phyloP scores from a whole-genome alignment of 2,329 filamentous ascomycete genomes.

The Scytalidium lignicola region DNA sequence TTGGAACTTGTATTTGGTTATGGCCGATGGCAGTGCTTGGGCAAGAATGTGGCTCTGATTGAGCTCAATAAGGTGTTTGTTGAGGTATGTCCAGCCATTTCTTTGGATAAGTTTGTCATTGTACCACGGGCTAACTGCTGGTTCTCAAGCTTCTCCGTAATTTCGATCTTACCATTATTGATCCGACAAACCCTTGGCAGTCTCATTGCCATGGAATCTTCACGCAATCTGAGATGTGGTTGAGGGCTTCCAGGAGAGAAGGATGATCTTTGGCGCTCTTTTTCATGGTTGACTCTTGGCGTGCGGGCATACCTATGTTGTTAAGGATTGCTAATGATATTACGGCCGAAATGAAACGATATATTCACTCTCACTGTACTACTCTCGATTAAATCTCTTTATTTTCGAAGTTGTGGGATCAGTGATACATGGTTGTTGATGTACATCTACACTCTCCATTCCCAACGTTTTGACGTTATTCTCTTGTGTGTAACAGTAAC shows the following conservation, averaged over 20 bases:
- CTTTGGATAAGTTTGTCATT: background rate
- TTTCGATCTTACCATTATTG: conserved; percentile 12
- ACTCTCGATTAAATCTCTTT: too few relatives aligned
- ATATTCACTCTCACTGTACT: too few relatives aligned
- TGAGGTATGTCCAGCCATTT: conserved; percentile 32
- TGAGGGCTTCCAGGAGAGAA: background rate
- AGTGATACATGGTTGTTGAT: too few relatives aligned
- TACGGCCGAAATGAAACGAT: too few relatives aligned
- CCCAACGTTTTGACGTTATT: too few relatives aligned
- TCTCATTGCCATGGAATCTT: conserved; percentile 1
- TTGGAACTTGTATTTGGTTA: conserved; percentile 40
- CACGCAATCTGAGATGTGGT: conserved; percentile 4
- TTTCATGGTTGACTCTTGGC: background rate
- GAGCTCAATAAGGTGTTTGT: conserved; percentile 44
- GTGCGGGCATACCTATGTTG: background rate
- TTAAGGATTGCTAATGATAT: too few relatives aligned
- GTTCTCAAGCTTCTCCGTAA: conserved; percentile 6
- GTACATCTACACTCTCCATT: too few relatives aligned
- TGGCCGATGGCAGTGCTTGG: conserved; percentile 42
- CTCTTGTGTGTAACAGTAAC: too few relatives aligned
- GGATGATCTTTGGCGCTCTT: background rate
- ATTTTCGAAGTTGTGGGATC: too few relatives aligned
- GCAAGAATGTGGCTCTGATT: conserved; percentile 41
- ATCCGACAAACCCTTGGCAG: conserved; percentile 12
- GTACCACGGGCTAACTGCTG: background rate